Base-by-base conservation (phyloP, 2,329 filamentous ascomycete species). In the Botrytis byssoidea region DNA sequence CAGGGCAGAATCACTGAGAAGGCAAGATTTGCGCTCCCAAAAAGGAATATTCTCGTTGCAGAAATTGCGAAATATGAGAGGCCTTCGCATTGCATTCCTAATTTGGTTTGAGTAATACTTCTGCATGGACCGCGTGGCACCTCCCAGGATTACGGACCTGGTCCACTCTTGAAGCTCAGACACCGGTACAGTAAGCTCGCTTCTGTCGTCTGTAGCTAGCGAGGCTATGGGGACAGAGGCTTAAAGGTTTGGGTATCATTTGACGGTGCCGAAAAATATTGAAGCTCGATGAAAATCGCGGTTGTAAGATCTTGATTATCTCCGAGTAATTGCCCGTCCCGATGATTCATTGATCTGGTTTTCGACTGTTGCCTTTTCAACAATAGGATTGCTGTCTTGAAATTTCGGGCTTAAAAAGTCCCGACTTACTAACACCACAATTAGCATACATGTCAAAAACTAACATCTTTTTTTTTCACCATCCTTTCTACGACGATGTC, bases 61-160 rank as follows among this genome's bases (percentile, higher is more conserved):
- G 7, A 63, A n/a, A 42, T 14, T 25, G n/a, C 18, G 44, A 40
- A 51, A 8, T n/a, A 6, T 55, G 32, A 68, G 65, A 55, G 46
- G 14, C 29, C 65, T 55, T 55, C 65, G 65, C 65, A 68, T 9
- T 51, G 65, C 46, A 68, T 68, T 9, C 46, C 65, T 25, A 51
- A 55, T 51, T n/a, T 51, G 65, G 32, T 29, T 25, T 25, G 37
- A 22, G 65, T 68, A 16, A 37, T 35, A 32, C 65, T 40, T 37
- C 6, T 55, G 22, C 44, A 51, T 40, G 46, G 37, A 6, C 32
- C 29, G 59, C 59, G 20, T 61, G 32, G 59, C 59, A 40, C 18
- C 20, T 59, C 64, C 46, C n/a, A 67, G 29, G 29, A 25, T 37
- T 29, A 35, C 40, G 44, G 64, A 25, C 32, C 46, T 48, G 42